A percentile compares a stretch with the other conserved stretches of the same genome.
These are phyloP conservation scores for Plasmodium berghei DNA, from an alignment of 169 alveolate genomes.

Conservation along the genomic window DNA sequence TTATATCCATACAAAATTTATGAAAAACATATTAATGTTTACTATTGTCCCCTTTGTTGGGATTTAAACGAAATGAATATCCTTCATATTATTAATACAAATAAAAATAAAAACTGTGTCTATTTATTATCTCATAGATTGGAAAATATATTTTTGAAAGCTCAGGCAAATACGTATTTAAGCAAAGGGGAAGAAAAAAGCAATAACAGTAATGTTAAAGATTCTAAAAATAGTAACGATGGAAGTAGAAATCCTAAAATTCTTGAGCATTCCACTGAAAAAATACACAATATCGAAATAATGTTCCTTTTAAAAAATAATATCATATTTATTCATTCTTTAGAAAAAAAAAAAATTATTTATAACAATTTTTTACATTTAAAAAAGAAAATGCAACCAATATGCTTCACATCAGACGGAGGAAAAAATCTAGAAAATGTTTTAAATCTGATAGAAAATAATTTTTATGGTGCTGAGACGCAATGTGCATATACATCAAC, in stretches of 20 bases:
- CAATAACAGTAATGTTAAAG: background rate
- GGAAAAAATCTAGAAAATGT: constrained; percentile 35
- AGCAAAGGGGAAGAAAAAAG: background rate
- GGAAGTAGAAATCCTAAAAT: background rate
- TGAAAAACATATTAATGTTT: constrained; percentile 29
- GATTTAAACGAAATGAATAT: constrained; percentile 38
- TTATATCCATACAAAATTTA: constrained; percentile 42
- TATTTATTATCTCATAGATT: constrained; percentile 24
- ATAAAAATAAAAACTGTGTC: constrained; percentile 26
- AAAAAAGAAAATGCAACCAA: constrained; percentile 44
- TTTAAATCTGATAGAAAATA: constrained; percentile 20
- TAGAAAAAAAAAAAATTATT: constrained; percentile 29
- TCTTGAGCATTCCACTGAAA: background rate
- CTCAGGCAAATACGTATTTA: background rate
- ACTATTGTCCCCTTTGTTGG: constrained; percentile 61
- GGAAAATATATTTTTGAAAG: background rate
- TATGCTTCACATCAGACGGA: constrained; percentile 29
- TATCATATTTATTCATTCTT: constrained; percentile 32
- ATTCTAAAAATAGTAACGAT: background rate
- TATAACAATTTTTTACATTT: constrained; percentile 22
- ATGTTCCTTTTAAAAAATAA: background rate
- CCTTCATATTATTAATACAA: constrained; percentile 27
- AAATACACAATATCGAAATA: background rate
- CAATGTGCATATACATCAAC: constrained; percentile 16
- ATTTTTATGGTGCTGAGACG: constrained; percentile 33